Conservation (phyloP, 73 alveolate genomes). For the Symbiodinium natans region DNA sequence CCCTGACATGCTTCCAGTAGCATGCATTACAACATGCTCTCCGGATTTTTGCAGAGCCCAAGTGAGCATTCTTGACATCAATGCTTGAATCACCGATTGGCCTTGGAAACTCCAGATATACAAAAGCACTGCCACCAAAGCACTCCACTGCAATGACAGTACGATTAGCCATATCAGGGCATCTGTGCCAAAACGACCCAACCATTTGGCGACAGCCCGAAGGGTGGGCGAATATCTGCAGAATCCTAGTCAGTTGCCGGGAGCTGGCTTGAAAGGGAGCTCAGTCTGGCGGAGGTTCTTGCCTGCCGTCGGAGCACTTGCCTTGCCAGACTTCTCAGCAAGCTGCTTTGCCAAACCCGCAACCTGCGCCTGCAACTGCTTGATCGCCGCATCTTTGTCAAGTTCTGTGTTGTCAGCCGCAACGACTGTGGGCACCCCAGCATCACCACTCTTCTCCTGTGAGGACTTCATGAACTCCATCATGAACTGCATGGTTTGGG, state of each 20-base stretch:
- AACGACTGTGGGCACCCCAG: not conserved
- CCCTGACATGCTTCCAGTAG: not conserved
- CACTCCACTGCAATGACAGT: not conserved
- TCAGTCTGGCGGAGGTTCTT: not conserved
- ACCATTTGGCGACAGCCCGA: not conserved
- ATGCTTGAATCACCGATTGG: not conserved
- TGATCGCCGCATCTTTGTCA: not conserved
- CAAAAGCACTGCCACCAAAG: not conserved
- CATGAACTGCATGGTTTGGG: not conserved
- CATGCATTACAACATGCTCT: not conserved
- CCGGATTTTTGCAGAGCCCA: not conserved
- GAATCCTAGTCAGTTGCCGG: constrained; percentile 2
- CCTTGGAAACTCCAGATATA: not conserved
- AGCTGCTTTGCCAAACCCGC: not conserved
- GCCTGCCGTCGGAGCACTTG: not conserved
- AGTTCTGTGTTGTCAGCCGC: not conserved
- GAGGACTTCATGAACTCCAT: not conserved
- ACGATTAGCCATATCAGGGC: not conserved
- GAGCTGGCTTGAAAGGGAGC: not conserved
- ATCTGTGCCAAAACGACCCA: not conserved
- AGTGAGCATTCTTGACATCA: not conserved
- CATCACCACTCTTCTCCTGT: not conserved
- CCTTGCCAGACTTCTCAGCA: not conserved
- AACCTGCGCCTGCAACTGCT: not conserved
- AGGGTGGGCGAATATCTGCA: not conserved